Percentiles rank a stretch among this genome's conserved stretches.
phyloP scores from a whole-genome alignment of 371 early-diverging fungal species.

The Rhizopus stolonifer region DNA sequence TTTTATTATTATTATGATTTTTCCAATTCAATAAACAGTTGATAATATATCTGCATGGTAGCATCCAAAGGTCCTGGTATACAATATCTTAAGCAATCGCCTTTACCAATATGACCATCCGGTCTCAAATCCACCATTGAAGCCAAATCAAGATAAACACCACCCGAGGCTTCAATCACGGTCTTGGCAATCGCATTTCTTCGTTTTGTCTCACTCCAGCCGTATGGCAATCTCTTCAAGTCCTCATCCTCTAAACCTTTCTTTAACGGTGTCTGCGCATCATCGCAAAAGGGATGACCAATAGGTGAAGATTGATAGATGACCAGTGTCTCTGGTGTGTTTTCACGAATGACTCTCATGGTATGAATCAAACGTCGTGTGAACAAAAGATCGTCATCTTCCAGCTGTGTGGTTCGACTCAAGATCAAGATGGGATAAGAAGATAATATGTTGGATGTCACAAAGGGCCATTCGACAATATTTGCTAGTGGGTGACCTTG shows the following conservation, averaged over 20 bases:
- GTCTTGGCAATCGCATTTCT: conserved; percentile 58
- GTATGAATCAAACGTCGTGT: conserved; percentile 44
- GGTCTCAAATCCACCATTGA: conserved; percentile 51
- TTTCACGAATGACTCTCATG: conserved; percentile 42
- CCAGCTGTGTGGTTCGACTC: conserved; percentile 42
- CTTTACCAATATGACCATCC: conserved; percentile 61
- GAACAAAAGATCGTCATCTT: conserved; percentile 48
- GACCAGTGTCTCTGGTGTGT: conserved; percentile 41
- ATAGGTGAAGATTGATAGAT: conserved; percentile 55
- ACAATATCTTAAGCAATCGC: conserved; percentile 62
- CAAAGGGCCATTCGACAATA: conserved; percentile 54
- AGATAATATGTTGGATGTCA: conserved; percentile 31
- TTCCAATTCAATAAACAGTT: conserved; percentile 32
- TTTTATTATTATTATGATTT: neutral
- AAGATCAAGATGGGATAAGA: conserved; percentile 50
- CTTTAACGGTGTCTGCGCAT: conserved; percentile 37
- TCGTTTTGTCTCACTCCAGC: conserved; percentile 55
- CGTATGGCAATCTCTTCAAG: conserved; percentile 42
- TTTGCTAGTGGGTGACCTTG: conserved; percentile 39
- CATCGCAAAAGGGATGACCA: conserved; percentile 51
- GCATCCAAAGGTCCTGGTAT: conserved; percentile 66
- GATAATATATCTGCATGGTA: conserved; percentile 51
- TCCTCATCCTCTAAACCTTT: conserved; percentile 32
- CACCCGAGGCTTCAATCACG: conserved; percentile 59
- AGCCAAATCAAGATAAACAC: conserved; percentile 57